Base-by-base conservation (phyloP, 805 yeast species). In the Kluyveromyces starmeri region DNA sequence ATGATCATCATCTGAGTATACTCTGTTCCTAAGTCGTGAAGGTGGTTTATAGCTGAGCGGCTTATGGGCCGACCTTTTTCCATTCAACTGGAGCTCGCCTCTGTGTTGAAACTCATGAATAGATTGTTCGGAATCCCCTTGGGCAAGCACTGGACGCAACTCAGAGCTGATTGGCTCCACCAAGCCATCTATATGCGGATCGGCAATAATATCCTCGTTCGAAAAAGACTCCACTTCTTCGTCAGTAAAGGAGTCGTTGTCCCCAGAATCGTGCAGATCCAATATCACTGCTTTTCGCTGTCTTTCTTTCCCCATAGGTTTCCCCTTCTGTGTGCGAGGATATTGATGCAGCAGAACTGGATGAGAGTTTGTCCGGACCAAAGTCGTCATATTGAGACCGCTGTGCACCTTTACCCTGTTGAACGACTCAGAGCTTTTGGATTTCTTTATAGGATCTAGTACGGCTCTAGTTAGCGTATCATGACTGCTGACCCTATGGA, bases 191-290 rank as follows among this genome's bases (percentile, higher is more conserved):
- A 31, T 34, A 17, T 32, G 34, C 19, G 19, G 29, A 15, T 28
- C 31, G 3, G 38, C 41, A 17, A 35, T 34, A 13, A 13, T 24
- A 16, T 31, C 33, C 3, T 39, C 39, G 36, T 61, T 58, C 14
- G 65, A 61, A 39, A 62, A 61, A n/a, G 55, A 50, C 12, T 65
- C 70, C 1, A 61, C 70, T 38, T 63, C 68, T 32, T 63, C 68
- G 35, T 60, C 68, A 4, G 49, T 43, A 12, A 48, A 42, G 20
- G 49, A 51, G 28, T 43, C 53, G 22, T 35, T 46, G 16, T 38
- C 55, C 7, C 46, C 53, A 8, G 47, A 46, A 18, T 45, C 47
- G 19, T 50, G 45, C 15, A 49, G 34, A 20, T 48, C 56, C 5
- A 23, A 14, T 20, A 53, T 27, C 4, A 55, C 50, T 19, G 56